Evolutionary conservation across 192 early-diverging fungal species (phyloP).

Genomic region (Chytriomyces sp.): DNA sequence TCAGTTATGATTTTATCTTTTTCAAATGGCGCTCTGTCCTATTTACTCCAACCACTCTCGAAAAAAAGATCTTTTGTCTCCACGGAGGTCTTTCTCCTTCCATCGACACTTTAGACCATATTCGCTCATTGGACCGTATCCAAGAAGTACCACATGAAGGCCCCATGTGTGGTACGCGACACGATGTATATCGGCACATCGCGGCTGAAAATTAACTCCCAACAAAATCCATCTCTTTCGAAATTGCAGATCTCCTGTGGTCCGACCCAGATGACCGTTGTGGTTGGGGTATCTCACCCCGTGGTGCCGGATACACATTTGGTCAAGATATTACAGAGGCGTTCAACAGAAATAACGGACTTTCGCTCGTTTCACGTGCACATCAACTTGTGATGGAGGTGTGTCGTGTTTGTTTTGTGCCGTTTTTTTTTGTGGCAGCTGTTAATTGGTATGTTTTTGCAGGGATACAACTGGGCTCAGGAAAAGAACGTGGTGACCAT

Average conservation of each 20-base stretch:
- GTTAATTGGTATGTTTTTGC: constrained; percentile 13
- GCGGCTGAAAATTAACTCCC: background rate
- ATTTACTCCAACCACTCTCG: background rate
- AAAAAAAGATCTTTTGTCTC: constrained; percentile 81
- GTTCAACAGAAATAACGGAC: constrained; percentile 89
- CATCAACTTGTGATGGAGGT: constrained; percentile 98
- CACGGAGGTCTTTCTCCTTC: constrained; percentile 94
- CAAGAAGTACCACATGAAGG: constrained; percentile 99
- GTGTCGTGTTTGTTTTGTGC: background rate
- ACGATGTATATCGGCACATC: background rate
- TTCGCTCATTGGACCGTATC: constrained; percentile 91
- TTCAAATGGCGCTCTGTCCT: constrained; percentile 3
- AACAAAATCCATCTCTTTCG: background rate
- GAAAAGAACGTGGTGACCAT: constrained; percentile 99
- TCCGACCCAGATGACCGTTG: constrained; percentile 89
- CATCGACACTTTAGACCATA: constrained; percentile 93
- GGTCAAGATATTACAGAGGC: constrained; percentile 87
- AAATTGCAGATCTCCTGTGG: constrained; percentile 79
- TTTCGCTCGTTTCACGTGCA: constrained; percentile 96
- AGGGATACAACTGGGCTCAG: constrained; percentile 99
- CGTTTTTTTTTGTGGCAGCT: background rate
- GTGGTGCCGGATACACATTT: constrained; percentile 98
- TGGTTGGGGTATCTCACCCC: constrained; percentile 94
- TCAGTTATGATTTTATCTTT: constrained; percentile 30
- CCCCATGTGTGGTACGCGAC: constrained; percentile 79